Percentiles rank a stretch among this genome's conserved stretches.
phyloP scores from a whole-genome alignment of 148 eudicot species.

The Dianthus caryophyllus region DNA sequence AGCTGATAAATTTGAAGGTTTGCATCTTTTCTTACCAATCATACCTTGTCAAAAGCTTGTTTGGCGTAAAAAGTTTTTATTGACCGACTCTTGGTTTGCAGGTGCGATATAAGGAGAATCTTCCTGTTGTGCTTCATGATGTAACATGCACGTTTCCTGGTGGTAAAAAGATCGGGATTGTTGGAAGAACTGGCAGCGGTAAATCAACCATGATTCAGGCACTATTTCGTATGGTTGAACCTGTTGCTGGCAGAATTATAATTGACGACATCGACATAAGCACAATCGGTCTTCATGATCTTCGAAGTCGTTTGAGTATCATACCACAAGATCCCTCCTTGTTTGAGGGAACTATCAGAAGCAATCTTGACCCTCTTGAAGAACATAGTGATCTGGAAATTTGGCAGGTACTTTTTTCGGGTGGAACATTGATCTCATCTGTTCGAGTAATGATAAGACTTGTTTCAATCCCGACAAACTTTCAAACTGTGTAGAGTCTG shows the following conservation, averaged over 20 bases:
- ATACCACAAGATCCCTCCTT: conserved; percentile 97
- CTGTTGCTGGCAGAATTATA: conserved; percentile 71
- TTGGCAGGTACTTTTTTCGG: conserved; percentile 59
- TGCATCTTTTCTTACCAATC: conserved; percentile 2
- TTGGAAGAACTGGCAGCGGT: conserved; percentile 98
- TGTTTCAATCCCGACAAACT: neutral
- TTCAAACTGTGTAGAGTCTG: too few species aligned
- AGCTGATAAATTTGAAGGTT: conserved; percentile 81
- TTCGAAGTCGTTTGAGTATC: conserved; percentile 87
- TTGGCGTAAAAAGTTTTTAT: neutral
- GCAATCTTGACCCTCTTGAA: conserved; percentile 87
- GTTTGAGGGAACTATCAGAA: conserved; percentile 92
- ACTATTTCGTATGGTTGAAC: conserved; percentile 82
- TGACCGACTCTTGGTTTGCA: conserved; percentile 22
- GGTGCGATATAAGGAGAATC: conserved; percentile 90
- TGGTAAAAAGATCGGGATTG: conserved; percentile 88
- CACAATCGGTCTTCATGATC: conserved; percentile 95
- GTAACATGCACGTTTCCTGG: conserved; percentile 83
- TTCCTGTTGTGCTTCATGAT: conserved; percentile 86
- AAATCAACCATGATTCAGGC: conserved; percentile 94
- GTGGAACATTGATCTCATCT: neutral
- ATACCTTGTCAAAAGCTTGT: conserved; percentile 2
- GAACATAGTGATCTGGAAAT: conserved; percentile 79
- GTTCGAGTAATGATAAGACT: neutral
- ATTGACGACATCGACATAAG: conserved; percentile 80